A percentile compares a stretch with the other conserved stretches of the same genome.
phyloP scores from a whole-genome alignment of 306 rosid species.

The Alnus glutinosa region DNA sequence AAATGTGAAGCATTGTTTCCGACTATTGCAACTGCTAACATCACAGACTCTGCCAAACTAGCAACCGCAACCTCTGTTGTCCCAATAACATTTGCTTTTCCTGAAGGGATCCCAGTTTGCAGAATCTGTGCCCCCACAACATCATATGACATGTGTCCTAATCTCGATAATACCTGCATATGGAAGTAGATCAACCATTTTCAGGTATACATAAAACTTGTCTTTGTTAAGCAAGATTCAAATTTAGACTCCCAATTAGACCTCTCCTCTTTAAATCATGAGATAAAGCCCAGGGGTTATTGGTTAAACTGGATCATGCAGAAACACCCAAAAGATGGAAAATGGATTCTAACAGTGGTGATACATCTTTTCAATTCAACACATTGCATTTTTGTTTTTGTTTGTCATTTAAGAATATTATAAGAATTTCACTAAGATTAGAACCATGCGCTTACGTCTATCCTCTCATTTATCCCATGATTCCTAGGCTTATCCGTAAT shows the following conservation, averaged over 20 bases:
- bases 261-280: not conserved
- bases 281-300: not conserved
- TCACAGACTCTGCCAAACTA: constrained; percentile 86
- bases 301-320: constrained; percentile 7
- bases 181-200: constrained; percentile 22
- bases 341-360: not conserved
- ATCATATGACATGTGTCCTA: constrained; percentile 95
- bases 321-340: constrained; percentile 2
- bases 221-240: not conserved
- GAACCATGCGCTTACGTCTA: not conserved
- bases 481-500: not conserved
- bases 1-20: constrained; percentile 84
- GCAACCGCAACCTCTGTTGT: constrained; percentile 93
- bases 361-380: not conserved
- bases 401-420: not conserved
- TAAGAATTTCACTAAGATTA: constrained; percentile 8
- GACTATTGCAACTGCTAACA: constrained; percentile 83
- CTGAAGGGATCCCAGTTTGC: constrained; percentile 92
- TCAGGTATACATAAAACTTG: not conserved
- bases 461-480: not conserved
- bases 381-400: not conserved
- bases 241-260: not conserved
- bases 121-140: constrained; percentile 93
- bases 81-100: constrained; percentile 90
- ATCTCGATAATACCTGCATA: constrained; percentile 76